Conservation (phyloP, 768 basidiomycete species). For the Hypsizygus marmoreus region DNA sequence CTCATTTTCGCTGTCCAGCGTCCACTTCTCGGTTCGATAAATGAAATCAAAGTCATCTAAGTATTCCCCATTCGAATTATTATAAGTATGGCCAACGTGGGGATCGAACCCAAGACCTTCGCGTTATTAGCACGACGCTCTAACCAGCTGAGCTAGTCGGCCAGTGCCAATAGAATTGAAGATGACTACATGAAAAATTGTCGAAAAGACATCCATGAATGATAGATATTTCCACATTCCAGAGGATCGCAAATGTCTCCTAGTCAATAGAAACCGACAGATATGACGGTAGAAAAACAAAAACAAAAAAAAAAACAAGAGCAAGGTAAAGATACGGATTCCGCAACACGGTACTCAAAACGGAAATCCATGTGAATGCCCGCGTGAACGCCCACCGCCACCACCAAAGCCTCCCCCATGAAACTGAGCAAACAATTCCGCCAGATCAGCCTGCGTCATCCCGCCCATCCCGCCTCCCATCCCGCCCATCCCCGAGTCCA, state of each 20-base stretch:
- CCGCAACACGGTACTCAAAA: no score
- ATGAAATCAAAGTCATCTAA: no score
- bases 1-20: no score
- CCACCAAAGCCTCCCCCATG: conserved; percentile 37
- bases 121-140: conserved; percentile 83
- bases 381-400: conserved; percentile 21
- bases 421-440: conserved; percentile 68
- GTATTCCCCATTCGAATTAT: neutral
- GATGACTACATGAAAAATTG: neutral
- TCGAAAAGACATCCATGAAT: neutral
- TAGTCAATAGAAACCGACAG: no score
- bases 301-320: neutral
- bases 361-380: conserved; percentile 33
- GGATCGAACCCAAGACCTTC: conserved; percentile 73
- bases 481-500: conserved; percentile 36
- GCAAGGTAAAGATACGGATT: neutral
- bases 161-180: no score
- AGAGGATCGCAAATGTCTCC: no score
- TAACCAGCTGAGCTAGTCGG: conserved; percentile 87
- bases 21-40: no score
- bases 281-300: no score
- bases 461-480: conserved; percentile 46
- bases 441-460: conserved; percentile 51
- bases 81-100: conserved; percentile 50
- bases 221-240: no score